A percentile compares a stretch with the other conserved stretches of the same genome.
phyloP scores from a whole-genome alignment of 108 stramenopile species.

The Aurantiochytrium sp. region DNA sequence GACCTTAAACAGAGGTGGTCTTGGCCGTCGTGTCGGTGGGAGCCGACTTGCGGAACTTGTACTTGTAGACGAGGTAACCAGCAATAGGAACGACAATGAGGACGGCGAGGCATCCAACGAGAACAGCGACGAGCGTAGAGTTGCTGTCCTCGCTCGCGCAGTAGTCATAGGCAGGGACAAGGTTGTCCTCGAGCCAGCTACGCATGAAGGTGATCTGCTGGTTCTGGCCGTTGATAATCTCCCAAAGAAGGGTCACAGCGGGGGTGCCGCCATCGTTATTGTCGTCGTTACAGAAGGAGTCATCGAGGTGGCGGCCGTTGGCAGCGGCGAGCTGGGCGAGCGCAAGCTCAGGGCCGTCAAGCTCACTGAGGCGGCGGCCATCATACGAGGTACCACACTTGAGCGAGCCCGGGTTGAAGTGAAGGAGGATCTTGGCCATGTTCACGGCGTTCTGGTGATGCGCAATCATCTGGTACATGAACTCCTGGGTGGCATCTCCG shows the following conservation, averaged over 20 bases:
- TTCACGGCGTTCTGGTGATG: conserved; percentile 84
- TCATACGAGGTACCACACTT: conserved; percentile 6
- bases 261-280: conserved; percentile 44
- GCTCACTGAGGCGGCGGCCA: background rate
- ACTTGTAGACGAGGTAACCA: background rate
- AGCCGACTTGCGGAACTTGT: background rate
- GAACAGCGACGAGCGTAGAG: background rate
- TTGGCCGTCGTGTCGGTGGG: background rate
- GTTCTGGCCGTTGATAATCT: conserved; percentile 67
- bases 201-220: conserved; percentile 70
- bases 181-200: conserved; percentile 42
- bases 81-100: background rate
- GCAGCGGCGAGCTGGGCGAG: background rate
- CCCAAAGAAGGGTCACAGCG: conserved; percentile 48
- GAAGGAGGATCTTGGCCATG: conserved; percentile 73
- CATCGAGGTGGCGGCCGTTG: background rate
- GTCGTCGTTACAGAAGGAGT: conserved; percentile 43
- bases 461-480: conserved; percentile 80
- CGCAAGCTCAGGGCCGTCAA: too few species aligned
- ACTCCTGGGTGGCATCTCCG: conserved; percentile 22
- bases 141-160: conserved; percentile 10
- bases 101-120: background rate
- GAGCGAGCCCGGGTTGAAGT: conserved; percentile 16
- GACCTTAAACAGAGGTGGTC: background rate
- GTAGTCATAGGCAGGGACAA: conserved; percentile 36